phyloP scores from a whole-genome alignment of 169 alveolate genomes.

The Cryptosporidium ubiquitum region DNA sequence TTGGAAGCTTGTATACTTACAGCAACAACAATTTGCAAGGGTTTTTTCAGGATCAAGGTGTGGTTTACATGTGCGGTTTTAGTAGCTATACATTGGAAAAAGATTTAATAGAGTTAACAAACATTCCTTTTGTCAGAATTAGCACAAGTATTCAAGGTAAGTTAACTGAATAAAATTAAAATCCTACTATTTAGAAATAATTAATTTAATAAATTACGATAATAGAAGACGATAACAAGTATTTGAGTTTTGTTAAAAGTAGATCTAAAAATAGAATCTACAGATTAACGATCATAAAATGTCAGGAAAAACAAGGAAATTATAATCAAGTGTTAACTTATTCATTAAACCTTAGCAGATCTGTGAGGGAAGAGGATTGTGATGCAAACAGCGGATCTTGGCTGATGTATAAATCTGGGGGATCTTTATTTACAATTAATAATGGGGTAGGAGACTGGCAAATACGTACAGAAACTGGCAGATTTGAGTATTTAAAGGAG shows the following conservation, averaged over 20 bases:
- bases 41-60: conserved; percentile 8
- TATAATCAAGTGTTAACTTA: background rate
- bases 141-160: conserved; percentile 13
- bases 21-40: background rate
- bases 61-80: conserved; percentile 13
- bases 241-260: conserved; percentile 12
- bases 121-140: conserved; percentile 8
- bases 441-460: conserved; percentile 38
- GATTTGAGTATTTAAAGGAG: conserved; percentile 9
- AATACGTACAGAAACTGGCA: conserved; percentile 18
- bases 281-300: conserved; percentile 1
- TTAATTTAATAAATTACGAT: background rate
- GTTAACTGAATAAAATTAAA: background rate
- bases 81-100: background rate
- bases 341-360: background rate
- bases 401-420: background rate
- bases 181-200: background rate
- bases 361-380: background rate
- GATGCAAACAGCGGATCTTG: background rate
- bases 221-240: background rate
- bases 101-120: background rate
- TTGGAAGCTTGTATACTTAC: conserved; percentile 46
- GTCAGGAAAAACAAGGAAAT: background rate
- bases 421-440: background rate
- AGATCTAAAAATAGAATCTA: conserved; percentile 29